Conservation (phyloP, 805 yeast species). For the Candida nitratophila region DNA sequence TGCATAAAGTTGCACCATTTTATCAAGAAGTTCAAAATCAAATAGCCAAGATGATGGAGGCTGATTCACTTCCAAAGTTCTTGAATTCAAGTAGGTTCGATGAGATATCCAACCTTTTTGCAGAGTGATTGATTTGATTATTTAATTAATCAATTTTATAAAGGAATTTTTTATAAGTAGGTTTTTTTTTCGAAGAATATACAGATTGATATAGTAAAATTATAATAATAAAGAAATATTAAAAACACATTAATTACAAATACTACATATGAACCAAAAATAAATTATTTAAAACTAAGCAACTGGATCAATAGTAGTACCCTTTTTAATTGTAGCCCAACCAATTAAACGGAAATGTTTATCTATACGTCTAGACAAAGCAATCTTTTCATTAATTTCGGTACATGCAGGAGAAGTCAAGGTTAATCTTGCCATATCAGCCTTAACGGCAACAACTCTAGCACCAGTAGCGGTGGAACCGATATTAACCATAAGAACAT, state of each 20-base stretch:
- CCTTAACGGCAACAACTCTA: slow-evolving; percentile 94
- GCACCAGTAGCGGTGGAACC: slow-evolving; percentile 99
- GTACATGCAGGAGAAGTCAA: slow-evolving; percentile 98
- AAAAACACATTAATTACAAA: background rate
- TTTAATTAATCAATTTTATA: too few relatives aligned
- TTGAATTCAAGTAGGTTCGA: slow-evolving; percentile 33
- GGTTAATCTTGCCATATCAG: slow-evolving; percentile 98
- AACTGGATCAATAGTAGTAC: slow-evolving; percentile 80
- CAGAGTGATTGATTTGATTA: too few relatives aligned
- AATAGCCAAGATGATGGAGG: slow-evolving; percentile 56
- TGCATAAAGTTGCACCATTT: slow-evolving; percentile 33
- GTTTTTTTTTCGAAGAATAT: background rate
- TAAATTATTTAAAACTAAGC: background rate
- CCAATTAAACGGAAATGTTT: slow-evolving; percentile 99
- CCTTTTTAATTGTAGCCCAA: slow-evolving; percentile 98
- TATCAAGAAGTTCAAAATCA: slow-evolving; percentile 42
- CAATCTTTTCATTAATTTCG: slow-evolving; percentile 96
- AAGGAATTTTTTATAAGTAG: background rate
- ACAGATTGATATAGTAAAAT: background rate
- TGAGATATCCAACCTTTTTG: slow-evolving; percentile 18
- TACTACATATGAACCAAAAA: background rate
- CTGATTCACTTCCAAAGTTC: slow-evolving; percentile 70
- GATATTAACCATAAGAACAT: slow-evolving; percentile 96
- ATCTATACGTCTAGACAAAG: slow-evolving; percentile 97
- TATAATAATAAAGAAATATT: background rate